phyloP scores from a whole-genome alignment of 352 stramenopile species.

The Pythium biforme region DNA sequence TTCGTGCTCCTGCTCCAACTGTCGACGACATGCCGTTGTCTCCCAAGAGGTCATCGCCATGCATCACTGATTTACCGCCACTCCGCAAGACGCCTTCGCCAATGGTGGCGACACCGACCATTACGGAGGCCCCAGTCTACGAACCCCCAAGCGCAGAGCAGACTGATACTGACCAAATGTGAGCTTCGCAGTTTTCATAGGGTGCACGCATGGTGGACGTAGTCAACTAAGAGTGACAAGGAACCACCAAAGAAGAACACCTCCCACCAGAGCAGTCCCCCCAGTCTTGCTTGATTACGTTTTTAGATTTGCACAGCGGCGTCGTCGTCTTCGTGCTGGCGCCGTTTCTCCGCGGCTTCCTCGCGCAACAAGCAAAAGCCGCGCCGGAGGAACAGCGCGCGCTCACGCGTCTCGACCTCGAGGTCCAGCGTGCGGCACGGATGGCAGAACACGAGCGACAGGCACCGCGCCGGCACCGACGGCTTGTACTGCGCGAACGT shows the following conservation, averaged over 20 bases:
- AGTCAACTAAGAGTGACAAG: too few species aligned
- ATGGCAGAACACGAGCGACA: constrained; percentile 72
- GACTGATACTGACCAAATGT: too few species aligned
- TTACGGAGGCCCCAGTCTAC: neutral
- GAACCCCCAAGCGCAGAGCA: neutral
- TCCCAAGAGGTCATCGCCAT: neutral
- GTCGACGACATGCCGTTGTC: neutral
- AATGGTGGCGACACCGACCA: neutral
- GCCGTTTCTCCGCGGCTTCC: constrained; percentile 39
- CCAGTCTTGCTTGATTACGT: too few species aligned
- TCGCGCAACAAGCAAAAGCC: constrained; percentile 59
- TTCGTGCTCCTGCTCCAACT: neutral
- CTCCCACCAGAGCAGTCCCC: too few species aligned
- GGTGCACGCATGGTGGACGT: too few species aligned
- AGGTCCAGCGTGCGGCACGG: constrained; percentile 72
- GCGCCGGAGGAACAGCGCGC: constrained; percentile 44
- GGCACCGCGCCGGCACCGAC: constrained; percentile 37
- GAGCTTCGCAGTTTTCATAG: too few species aligned
- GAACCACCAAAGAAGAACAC: too few species aligned
- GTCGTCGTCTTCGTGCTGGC: constrained; percentile 10
- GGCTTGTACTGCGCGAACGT: constrained; percentile 40
- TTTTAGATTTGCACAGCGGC: neutral
- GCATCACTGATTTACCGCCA: neutral
- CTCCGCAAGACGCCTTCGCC: neutral
- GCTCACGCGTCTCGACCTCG: constrained; percentile 50